A percentile compares a stretch with the other conserved stretches of the same genome.
Evolutionary conservation across 2,329 filamentous ascomycete genomes (phyloP).

Genomic region (Plectosphaerella sp.): DNA sequence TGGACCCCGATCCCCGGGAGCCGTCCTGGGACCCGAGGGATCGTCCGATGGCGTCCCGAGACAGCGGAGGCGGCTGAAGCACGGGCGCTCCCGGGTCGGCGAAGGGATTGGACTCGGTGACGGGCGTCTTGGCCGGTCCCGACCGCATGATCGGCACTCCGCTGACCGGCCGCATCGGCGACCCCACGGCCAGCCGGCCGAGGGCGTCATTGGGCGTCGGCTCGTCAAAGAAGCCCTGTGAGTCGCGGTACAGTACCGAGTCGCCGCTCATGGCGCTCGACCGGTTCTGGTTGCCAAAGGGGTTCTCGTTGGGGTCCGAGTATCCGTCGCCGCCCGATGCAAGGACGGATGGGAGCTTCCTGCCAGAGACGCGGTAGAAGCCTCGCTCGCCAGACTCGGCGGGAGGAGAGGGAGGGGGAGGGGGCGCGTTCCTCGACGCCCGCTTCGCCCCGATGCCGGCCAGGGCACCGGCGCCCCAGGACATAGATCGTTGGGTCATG

Average conservation of each 20-base stretch:
- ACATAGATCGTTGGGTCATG: slow-evolving; percentile 43
- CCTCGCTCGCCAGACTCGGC: slow-evolving; percentile 45
- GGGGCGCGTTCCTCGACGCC: slow-evolving; percentile 25
- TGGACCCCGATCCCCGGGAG: slow-evolving; percentile 26
- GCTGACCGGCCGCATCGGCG: slow-evolving; percentile 56
- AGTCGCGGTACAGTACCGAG: slow-evolving; percentile 51
- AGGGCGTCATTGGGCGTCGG: slow-evolving; percentile 19
- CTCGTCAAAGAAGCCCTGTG: slow-evolving; percentile 36
- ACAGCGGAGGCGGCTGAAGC: slow-evolving; percentile 19
- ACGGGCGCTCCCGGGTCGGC: slow-evolving; percentile 25
- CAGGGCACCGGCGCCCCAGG: slow-evolving; percentile 20
- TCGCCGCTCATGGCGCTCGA: slow-evolving; percentile 37
- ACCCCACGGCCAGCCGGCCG: slow-evolving; percentile 46
- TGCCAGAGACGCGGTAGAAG: slow-evolving; percentile 62
- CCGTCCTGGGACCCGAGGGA: slow-evolving; percentile 28
- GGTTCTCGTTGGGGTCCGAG: slow-evolving; percentile 39
- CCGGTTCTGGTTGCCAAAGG: slow-evolving; percentile 21
- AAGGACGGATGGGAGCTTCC: slow-evolving; percentile 60
- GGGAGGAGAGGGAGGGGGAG: slow-evolving; percentile 16
- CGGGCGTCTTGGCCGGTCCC: slow-evolving; percentile 61
- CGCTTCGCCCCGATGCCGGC: slow-evolving; percentile 14
- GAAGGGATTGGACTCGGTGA: slow-evolving; percentile 51
- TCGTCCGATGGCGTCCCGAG: slow-evolving; percentile 31
- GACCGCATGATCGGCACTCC: slow-evolving; percentile 57
- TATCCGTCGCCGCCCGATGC: slow-evolving; percentile 61